Conservation (phyloP, 441 rosid genomes). For the Flueggea neowawraea region DNA sequence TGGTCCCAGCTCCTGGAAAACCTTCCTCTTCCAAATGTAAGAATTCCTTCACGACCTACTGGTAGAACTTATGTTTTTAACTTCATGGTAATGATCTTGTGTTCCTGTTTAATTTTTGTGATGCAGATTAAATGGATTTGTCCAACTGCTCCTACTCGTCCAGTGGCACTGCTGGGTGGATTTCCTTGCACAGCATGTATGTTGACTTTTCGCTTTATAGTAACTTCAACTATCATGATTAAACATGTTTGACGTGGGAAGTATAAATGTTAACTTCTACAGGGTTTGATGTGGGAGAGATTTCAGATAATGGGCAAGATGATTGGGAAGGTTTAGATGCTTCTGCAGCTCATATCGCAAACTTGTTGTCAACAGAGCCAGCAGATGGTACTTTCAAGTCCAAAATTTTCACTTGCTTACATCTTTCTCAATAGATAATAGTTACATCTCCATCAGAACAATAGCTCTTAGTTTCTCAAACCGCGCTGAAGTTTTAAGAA, state of each 20-base stretch:
- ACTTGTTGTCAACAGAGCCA: constrained; percentile 84
- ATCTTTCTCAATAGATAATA: neutral
- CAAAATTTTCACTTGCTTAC: neutral
- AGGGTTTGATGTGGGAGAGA: constrained; percentile 94
- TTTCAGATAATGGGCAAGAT: constrained; percentile 70
- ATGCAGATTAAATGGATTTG: constrained; percentile 97
- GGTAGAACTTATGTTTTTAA: neutral
- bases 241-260: neutral
- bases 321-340: constrained; percentile 91
- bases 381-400: constrained; percentile 60
- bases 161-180: constrained; percentile 77
- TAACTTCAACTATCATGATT: neutral
- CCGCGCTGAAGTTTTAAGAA: neutral
- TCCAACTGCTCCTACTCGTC: constrained; percentile 94
- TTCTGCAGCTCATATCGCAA: constrained; percentile 86
- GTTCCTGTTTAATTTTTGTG: constrained; percentile 6
- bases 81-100: neutral
- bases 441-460: too few relatives aligned
- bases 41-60: constrained; percentile 9
- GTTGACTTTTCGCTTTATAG: constrained; percentile 9
- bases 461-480: neutral
- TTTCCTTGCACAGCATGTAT: constrained; percentile 94
- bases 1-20: constrained; percentile 88
- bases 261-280: constrained; percentile 3
- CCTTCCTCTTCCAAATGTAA: constrained; percentile 94